Conservation (phyloP, 2,329 filamentous ascomycete genomes). For the Monilinia fructicola region DNA sequence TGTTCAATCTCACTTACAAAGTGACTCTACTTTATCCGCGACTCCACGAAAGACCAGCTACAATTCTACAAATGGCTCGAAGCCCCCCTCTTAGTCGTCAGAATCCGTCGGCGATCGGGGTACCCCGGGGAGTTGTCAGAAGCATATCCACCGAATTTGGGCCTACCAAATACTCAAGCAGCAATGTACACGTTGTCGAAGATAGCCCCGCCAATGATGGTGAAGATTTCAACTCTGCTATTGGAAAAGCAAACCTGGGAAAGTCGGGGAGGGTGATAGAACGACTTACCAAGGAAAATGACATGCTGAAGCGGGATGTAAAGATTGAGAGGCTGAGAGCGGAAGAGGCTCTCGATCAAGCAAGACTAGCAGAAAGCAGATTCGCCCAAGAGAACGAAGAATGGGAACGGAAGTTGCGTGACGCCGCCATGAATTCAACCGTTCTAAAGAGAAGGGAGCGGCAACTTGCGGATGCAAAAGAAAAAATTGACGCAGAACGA, state of each 20-base stretch:
- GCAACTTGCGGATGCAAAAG: slow-evolving; percentile 68
- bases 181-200: slow-evolving; percentile 29
- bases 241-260: slow-evolving; percentile 68
- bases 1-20: slow-evolving; percentile 26
- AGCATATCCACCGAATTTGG: slow-evolving; percentile 40
- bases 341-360: slow-evolving; percentile 69
- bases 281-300: slow-evolving; percentile 76
- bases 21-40: slow-evolving; percentile 30
- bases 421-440: slow-evolving; percentile 69
- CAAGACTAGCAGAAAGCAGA: slow-evolving; percentile 67
- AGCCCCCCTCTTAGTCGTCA: slow-evolving; percentile 33
- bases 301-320: slow-evolving; percentile 71
- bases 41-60: slow-evolving; percentile 28
- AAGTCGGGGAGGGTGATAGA: slow-evolving; percentile 81
- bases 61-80: slow-evolving; percentile 26
- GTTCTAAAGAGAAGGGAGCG: slow-evolving; percentile 71
- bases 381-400: slow-evolving; percentile 67
- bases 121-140: slow-evolving; percentile 29
- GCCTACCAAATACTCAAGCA: slow-evolving; percentile 31
- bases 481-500: slow-evolving; percentile 63
- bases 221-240: slow-evolving; percentile 60
- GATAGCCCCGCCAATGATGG: slow-evolving; percentile 25
- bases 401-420: slow-evolving; percentile 67
- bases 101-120: slow-evolving; percentile 27
- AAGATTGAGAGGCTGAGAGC: slow-evolving; percentile 63